Evolutionary conservation across 2,329 filamentous ascomycete species (phyloP).

Genomic region (Neoarthrinium moseri): DNA sequence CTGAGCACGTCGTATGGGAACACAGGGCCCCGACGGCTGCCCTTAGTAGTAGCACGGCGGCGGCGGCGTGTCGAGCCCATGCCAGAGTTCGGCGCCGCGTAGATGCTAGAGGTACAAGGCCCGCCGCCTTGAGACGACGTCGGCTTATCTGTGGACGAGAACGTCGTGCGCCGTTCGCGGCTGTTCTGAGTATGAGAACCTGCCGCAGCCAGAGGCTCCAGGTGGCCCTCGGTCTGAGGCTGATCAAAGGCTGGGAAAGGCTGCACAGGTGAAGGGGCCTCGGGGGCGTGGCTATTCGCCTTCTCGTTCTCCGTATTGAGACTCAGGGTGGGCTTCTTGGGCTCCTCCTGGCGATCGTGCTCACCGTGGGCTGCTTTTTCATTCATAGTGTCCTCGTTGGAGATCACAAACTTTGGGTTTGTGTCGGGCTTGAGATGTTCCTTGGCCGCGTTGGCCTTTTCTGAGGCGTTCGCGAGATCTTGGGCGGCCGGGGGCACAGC

Average conservation of each 20-base stretch:
- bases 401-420: slow-evolving; percentile 16
- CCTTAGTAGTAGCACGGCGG: slow-evolving; percentile 68
- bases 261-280: slow-evolving; percentile 40
- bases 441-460: slow-evolving; percentile 19
- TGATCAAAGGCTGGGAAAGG: slow-evolving; percentile 51
- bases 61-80: slow-evolving; percentile 57
- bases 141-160: slow-evolving; percentile 52
- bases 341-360: slow-evolving; percentile 9
- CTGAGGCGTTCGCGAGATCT: slow-evolving; percentile 19
- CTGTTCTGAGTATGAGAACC: slow-evolving; percentile 33
- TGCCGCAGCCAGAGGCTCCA: slow-evolving; percentile 29
- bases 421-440: slow-evolving; percentile 13
- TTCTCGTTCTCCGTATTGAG: slow-evolving; percentile 19
- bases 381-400: slow-evolving; percentile 17
- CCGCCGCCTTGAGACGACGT: slow-evolving; percentile 30
- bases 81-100: slow-evolving; percentile 25
- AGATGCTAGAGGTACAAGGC: slow-evolving; percentile 18
- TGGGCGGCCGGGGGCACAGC: slow-evolving; percentile 24
- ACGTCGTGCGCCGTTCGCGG: slow-evolving; percentile 53
- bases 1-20: slow-evolving; percentile 74
- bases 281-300: slow-evolving; percentile 23
- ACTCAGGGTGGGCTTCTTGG: slow-evolving; percentile 14
- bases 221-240: slow-evolving; percentile 21
- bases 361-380: slow-evolving; percentile 20
- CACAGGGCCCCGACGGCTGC: slow-evolving; percentile 62